A percentile compares a stretch with the other conserved stretches of the same genome.
These are phyloP conservation scores for Gonium pectorale DNA, from an alignment of 139 green algal genomes.

Conservation along the genomic window DNA sequence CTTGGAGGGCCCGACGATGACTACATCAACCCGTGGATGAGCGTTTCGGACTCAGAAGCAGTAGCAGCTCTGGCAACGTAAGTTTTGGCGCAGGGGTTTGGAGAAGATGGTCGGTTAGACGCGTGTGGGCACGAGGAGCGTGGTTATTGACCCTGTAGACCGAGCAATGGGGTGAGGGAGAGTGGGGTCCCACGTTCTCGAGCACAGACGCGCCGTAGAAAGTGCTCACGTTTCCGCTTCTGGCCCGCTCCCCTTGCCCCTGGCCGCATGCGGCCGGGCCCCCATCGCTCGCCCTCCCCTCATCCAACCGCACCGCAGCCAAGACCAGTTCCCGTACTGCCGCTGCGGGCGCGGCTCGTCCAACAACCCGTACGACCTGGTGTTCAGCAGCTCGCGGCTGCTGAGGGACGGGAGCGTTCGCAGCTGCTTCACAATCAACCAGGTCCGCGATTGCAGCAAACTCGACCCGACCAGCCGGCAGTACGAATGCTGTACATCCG, in stretches of 20 bases:
- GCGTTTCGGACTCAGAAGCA: too few species aligned
- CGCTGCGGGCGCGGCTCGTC: background rate
- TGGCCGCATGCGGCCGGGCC: background rate
- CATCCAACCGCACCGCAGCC: background rate
- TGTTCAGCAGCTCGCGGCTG: background rate
- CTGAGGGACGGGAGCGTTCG: constrained; percentile 4
- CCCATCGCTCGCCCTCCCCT: background rate
- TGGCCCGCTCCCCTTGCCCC: background rate
- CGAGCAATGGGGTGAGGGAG: background rate
- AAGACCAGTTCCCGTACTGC: background rate
- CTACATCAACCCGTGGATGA: too few species aligned
- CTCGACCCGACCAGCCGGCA: background rate
- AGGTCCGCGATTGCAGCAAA: background rate
- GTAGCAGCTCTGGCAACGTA: too few species aligned
- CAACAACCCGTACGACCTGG: constrained; percentile 13
- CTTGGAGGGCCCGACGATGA: too few species aligned
- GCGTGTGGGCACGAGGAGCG: too few species aligned
- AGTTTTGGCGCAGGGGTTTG: too few species aligned
- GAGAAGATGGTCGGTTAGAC: too few species aligned
- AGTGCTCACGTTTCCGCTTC: background rate
- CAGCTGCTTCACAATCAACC: background rate
- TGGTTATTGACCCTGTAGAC: background rate
- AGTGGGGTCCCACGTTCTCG: background rate
- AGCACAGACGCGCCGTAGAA: background rate
- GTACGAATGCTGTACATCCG: background rate